Conservation (phyloP, 164 flowering plant genomes). For the Amborella trichopoda region DNA sequence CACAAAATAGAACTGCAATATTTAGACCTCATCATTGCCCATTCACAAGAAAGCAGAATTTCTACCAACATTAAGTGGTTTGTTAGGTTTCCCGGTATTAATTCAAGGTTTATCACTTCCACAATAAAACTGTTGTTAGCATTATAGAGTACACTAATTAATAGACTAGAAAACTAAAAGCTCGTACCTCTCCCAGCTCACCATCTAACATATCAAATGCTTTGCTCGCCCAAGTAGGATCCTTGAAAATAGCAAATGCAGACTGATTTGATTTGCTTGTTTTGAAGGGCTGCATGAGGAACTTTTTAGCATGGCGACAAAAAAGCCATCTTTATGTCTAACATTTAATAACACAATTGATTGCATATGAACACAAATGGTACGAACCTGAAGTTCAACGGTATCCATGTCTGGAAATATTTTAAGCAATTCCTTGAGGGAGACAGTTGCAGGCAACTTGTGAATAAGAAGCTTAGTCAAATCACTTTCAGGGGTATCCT, state of each 20-base stretch:
- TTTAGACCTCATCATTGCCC: background rate
- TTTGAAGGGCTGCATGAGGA: slow-evolving; percentile 5
- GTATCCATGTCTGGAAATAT: slow-evolving; percentile 2
- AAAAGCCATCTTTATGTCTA: background rate
- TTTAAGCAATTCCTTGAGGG: slow-evolving; percentile 3
- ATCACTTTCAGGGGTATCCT: background rate
- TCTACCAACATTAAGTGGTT: background rate
- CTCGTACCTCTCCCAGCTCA: slow-evolving; percentile 3
- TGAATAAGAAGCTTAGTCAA: slow-evolving; percentile 1
- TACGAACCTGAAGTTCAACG: slow-evolving; percentile 1
- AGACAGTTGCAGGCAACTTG: slow-evolving; percentile 3
- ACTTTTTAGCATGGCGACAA: background rate
- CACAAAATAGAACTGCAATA: background rate
- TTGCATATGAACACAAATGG: no score
- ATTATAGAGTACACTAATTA: background rate
- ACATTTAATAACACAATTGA: no score
- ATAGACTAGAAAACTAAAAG: background rate
- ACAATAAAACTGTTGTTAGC: background rate
- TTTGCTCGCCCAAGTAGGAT: slow-evolving; percentile 3
- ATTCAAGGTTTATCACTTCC: no score
- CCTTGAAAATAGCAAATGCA: slow-evolving; percentile 7
- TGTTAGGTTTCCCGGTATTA: background rate
- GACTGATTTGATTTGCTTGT: slow-evolving; percentile 1
- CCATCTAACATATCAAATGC: slow-evolving; percentile 8
- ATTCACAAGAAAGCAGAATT: background rate